Base-by-base conservation (phyloP, 345 rosid species). In the Salix koriyanagi region DNA sequence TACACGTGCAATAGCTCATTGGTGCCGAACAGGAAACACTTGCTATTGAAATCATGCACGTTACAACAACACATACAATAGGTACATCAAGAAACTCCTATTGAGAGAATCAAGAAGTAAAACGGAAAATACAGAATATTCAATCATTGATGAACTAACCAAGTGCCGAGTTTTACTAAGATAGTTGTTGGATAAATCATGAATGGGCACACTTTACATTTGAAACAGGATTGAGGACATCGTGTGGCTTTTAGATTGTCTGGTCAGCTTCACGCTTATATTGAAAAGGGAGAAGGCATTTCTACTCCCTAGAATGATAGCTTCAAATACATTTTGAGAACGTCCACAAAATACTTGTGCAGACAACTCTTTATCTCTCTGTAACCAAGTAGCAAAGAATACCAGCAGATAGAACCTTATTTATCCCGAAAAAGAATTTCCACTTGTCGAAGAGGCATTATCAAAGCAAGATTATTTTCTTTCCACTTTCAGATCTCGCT, bases 311-410 rank as follows among this genome's bases (percentile, higher is more conserved):
- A 1, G 37, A 70, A 50, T 50, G 73, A 60, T 68, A 26, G 36
- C 69, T 79, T 50, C 39, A 50, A 34, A 54, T 65, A 71, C 18
- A 75, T 54, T 68, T 46, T 58, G 39, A 70, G 26, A 28, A 32
- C 30, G 69, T 52, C 37, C 19, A 42, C 70, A 4, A 65, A 30
- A 14, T 67, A n/a, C 25, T 41, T 58, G 10, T 6, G 70, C 41
- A 79, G 32, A 54, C 19, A 52, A 37, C 15, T 30, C 1, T 32
- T 21, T 42, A n/a, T 73, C 67, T 65, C 80, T 42, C 18, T 58
- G 28, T 15, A 46, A 61, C 72, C 50, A 65, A 39, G 64, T 76
- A 48, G 73, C 36, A 71, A 65, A 50, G 48, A 65, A 80, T 32
- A 74, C 19, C 54, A 65, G 25, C 67, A 18, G 65, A 50, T 18